Evolutionary conservation across 2,329 filamentous ascomycete species (phyloP), one percentile per base, ranked within the genome.

Genomic region (Penicillium fuscoglaucum): DNA sequence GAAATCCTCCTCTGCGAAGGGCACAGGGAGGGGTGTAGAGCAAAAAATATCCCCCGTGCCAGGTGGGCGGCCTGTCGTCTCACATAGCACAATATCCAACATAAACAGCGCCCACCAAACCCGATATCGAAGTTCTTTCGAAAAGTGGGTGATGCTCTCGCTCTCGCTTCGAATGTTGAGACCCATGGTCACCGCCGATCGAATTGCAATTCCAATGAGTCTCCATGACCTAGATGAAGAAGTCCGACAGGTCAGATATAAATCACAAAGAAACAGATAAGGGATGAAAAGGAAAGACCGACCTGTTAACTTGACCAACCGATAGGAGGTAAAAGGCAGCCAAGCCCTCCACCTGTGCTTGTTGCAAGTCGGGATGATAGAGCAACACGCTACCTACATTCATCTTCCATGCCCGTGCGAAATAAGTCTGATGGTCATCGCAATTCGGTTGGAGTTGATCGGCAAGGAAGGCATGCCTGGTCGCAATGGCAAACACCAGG

Each of bases 81-180:
- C 70, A 54, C 71, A 75, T 12, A 80, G 68, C 26, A 71, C 68
- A 29, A 73, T 73, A 62, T 79, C 78, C 12, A 79, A 66, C 33
- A 70, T 64, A 43, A 77, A 76, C 3, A 80, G 59, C 17, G 76
- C 73, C 74, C 76, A 79, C 78, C 78, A 80, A 7, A 79, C 71
- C 17, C 76, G 70, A 59, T 78, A 78, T 17, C 77, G 73, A 49
- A 72, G 72, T 62, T 78, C 76, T 57, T 76, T 78, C 7, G 76
- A 75, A 6, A 68, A 61, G 52, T 74, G 68, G 6, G 68, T 64
- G 33, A 78, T 64, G 19, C 65, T 67, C 17, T 62, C 68, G 44
- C 72, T 78, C 47, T 75, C 74, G 55, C 74, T 79, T 35, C 72
- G 73, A 51, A 80, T 66, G 51, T 80, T 78, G 40, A 80, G 64